phyloP scores from a whole-genome alignment of 441 rosid genomes.

The Adansonia madagascariensis region DNA sequence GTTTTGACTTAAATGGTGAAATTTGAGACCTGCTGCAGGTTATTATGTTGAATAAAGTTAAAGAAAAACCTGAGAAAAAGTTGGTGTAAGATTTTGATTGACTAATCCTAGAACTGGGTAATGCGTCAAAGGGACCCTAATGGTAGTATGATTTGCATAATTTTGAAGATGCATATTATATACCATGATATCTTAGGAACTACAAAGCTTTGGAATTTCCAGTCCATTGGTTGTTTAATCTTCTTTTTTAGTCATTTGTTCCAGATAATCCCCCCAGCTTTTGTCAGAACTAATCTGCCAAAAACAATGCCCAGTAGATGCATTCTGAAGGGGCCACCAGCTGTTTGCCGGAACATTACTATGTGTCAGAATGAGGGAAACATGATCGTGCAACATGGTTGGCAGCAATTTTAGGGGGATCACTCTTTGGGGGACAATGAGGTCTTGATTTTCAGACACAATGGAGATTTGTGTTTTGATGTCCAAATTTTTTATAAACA shows the following conservation, averaged over 20 bases:
- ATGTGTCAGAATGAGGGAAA: background rate
- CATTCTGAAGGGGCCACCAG: slow-evolving; percentile 20
- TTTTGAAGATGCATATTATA: too few species aligned
- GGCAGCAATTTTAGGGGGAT: slow-evolving; percentile 27
- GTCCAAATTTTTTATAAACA: slow-evolving; percentile 17
- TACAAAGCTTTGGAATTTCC: background rate
- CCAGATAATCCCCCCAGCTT: slow-evolving; percentile 23
- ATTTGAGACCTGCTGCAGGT: too few species aligned
- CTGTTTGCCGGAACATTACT: slow-evolving; percentile 18
- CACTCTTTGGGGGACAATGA: slow-evolving; percentile 19
- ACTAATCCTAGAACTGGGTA: too few species aligned
- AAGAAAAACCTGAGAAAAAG: too few species aligned
- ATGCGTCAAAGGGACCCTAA: background rate
- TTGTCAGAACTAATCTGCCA: slow-evolving; percentile 8
- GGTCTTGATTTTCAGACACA: slow-evolving; percentile 21
- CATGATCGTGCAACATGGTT: slow-evolving; percentile 21
- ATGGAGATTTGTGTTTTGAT: slow-evolving; percentile 27
- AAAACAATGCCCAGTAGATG: background rate
- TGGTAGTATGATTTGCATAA: too few species aligned
- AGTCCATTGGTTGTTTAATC: background rate
- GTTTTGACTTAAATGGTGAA: too few species aligned
- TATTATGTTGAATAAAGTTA: too few species aligned
- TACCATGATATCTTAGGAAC: too few species aligned
- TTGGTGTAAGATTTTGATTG: too few species aligned
- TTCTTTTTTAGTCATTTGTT: background rate